Evolutionary conservation across 129 eudicot species (phyloP), one percentile per base, ranked within the genome.

Genomic region (Pulicaria dysenterica): DNA sequence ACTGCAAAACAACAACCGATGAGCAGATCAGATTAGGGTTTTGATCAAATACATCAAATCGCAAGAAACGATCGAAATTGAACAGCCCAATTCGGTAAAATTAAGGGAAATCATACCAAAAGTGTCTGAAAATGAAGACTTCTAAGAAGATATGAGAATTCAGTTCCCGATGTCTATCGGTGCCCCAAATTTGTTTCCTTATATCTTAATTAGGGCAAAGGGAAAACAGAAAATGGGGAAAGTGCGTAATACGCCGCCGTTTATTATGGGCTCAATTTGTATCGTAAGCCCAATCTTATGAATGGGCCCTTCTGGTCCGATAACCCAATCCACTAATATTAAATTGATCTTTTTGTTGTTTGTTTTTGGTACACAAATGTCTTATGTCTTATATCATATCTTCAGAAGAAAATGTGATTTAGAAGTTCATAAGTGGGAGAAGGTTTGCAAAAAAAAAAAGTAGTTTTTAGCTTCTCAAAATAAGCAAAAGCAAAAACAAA

Each of bases 1-100:
- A 79, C 73, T 45, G 59, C 42, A 64, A 67, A 72, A 59, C 16
- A 40, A 34, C 42, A 76, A 64, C 59, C 34, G 62, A 62, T 40
- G 7, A 64, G 15, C 13, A 67, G 69, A 64, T 24, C 68, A 42
- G 49, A 50, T 75, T 59, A 75, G 84, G 77, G 76, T 57, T 70
- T 42, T 41, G 15, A 59, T 73, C 50, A 7, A 62, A 47, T 34
- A 49, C 54, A 50, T 13, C 57, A 39, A 61, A 73, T 59, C 59
- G 40, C 36, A 58, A 42, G 14, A 40, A 36, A 2, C 10, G 61
- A 49, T 61, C 14, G 42, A 50, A 19, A 50, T 39, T 54, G 17
- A 54, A 9, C 12, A 19, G 5, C 3, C 38, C 15, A 51, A 2
- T 69, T 47, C 31, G 19, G 39, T 16, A 8, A 61, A 46, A 1